Conservation (phyloP, 2,329 filamentous ascomycete genomes). For the Fusarium sp. region DNA sequence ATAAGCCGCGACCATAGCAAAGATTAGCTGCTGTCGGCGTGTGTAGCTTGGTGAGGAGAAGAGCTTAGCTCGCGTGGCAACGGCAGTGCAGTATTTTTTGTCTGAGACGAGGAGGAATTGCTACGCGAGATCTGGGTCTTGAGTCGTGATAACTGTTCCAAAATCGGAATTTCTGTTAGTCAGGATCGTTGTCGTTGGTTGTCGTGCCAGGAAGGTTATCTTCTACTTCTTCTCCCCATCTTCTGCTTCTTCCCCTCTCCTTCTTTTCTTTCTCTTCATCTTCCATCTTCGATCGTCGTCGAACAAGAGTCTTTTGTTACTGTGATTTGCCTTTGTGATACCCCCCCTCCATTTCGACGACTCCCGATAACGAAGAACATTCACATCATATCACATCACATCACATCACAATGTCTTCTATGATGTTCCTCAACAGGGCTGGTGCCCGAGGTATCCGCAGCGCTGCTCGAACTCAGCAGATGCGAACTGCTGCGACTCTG, state of each 20-base stretch:
- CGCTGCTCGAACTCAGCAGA: slow-evolving; percentile 47
- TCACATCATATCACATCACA: neutral
- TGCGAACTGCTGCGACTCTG: slow-evolving; percentile 65
- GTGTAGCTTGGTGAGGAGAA: slow-evolving; percentile 13
- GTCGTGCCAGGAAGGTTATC: slow-evolving; percentile 6
- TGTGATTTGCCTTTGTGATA: slow-evolving; percentile 39
- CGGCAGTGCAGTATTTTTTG: slow-evolving; percentile 8
- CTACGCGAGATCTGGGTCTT: slow-evolving; percentile 19
- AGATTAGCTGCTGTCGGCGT: slow-evolving; percentile 16
- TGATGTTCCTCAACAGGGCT: slow-evolving; percentile 50
- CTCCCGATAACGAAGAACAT: slow-evolving; percentile 28
- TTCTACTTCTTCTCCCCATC: slow-evolving; percentile 11
- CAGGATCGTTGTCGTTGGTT: slow-evolving; percentile 16
- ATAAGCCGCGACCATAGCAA: slow-evolving; percentile 46
- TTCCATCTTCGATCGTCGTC: slow-evolving; percentile 33
- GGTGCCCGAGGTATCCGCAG: slow-evolving; percentile 49
- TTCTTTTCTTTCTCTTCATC: slow-evolving; percentile 12
- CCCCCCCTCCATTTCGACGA: slow-evolving; percentile 29
- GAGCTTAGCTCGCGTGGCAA: slow-evolving; percentile 23
- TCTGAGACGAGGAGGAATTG: slow-evolving; percentile 7
- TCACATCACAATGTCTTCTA: slow-evolving; percentile 49
- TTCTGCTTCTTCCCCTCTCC: neutral
- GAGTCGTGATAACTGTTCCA: slow-evolving; percentile 27
- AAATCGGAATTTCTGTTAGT: slow-evolving; percentile 35
- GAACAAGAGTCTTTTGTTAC: slow-evolving; percentile 12